These are phyloP conservation scores for Haematococcus sp. DNA, from an alignment of 139 green algal species.

Conservation along the genomic window DNA sequence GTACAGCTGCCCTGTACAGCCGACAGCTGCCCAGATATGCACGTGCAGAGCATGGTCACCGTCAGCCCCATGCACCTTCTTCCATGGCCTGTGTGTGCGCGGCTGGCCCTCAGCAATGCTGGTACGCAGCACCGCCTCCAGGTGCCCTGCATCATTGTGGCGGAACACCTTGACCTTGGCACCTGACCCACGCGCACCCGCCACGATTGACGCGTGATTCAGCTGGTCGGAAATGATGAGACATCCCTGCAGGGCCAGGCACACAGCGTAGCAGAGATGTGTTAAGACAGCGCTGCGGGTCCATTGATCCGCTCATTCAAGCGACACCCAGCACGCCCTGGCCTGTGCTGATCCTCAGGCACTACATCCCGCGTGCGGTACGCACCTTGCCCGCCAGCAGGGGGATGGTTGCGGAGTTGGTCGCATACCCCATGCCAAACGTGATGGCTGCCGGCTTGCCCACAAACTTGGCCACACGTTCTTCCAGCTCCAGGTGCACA, in stretches of 20 bases:
- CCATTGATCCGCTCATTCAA: too few relatives aligned
- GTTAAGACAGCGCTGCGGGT: not conserved
- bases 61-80: slow-evolving; percentile 81
- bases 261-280: not conserved
- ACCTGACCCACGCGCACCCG: slow-evolving; percentile 73
- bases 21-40: too few relatives aligned
- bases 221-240: slow-evolving; percentile 93
- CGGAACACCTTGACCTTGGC: slow-evolving; percentile 86
- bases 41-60: not conserved
- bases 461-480: slow-evolving; percentile 79
- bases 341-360: not conserved
- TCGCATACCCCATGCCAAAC: slow-evolving; percentile 98
- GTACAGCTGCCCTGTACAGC: too few relatives aligned
- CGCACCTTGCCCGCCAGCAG: slow-evolving; percentile 65
- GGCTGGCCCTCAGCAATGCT: slow-evolving; percentile 91
- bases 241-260: slow-evolving; percentile 75
- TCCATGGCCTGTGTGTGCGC: slow-evolving; percentile 87
- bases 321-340: slow-evolving; percentile 1
- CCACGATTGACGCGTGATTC: slow-evolving; percentile 97
- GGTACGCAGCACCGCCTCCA: slow-evolving; percentile 84
- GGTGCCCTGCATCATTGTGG: slow-evolving; percentile 84
- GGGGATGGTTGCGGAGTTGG: slow-evolving; percentile 91
- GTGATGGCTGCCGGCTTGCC: slow-evolving; percentile 86
- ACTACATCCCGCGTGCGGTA: too few relatives aligned
- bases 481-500: slow-evolving; percentile 83